Percentiles rank a stretch among this genome's conserved stretches.
Conservation (phyloP, 1,284 basidiomycete species). For the Rhodotorula sp. region DNA sequence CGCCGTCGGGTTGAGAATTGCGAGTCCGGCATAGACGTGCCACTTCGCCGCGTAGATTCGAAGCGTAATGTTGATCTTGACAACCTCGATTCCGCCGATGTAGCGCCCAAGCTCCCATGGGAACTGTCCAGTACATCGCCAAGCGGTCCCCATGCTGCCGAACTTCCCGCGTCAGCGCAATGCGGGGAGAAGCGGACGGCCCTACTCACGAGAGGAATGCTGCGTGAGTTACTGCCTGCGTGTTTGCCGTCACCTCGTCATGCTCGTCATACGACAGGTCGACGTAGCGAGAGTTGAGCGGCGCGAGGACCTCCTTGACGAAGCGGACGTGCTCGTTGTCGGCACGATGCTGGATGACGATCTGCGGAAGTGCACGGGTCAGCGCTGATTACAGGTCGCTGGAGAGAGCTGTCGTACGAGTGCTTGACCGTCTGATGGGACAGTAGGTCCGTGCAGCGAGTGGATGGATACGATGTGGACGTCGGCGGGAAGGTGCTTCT, state of each 20-base stretch:
- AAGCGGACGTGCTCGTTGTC: slow-evolving; percentile 68
- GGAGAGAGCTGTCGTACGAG: slow-evolving; percentile 58
- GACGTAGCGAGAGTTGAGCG: slow-evolving; percentile 83
- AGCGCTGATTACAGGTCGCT: neutral
- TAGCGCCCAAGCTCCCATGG: slow-evolving; percentile 93
- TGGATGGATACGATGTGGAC: slow-evolving; percentile 89
- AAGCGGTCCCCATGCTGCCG: slow-evolving; percentile 91
- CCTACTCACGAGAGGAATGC: slow-evolving; percentile 85
- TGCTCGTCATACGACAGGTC: slow-evolving; percentile 94
- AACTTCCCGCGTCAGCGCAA: neutral
- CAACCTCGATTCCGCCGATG: slow-evolving; percentile 96
- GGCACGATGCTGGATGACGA: slow-evolving; percentile 84
- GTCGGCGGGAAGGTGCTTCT: slow-evolving; percentile 79
- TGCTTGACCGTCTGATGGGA: slow-evolving; percentile 87
- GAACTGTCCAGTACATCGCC: slow-evolving; percentile 73
- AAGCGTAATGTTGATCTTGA: slow-evolving; percentile 94
- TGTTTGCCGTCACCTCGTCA: slow-evolving; percentile 93
- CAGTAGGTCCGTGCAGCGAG: slow-evolving; percentile 89
- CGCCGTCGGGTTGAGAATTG: slow-evolving; percentile 93
- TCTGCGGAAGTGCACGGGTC: slow-evolving; percentile 54
- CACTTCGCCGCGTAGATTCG: slow-evolving; percentile 97
- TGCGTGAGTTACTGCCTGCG: slow-evolving; percentile 96
- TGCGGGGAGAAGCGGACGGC: no score
- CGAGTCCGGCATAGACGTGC: slow-evolving; percentile 98
- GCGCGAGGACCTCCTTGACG: slow-evolving; percentile 78